Percentiles rank a stretch among this genome's conserved stretches.
phyloP scores from a whole-genome alignment of 2,329 filamentous ascomycete genomes.

The Aspergillus terreus region DNA sequence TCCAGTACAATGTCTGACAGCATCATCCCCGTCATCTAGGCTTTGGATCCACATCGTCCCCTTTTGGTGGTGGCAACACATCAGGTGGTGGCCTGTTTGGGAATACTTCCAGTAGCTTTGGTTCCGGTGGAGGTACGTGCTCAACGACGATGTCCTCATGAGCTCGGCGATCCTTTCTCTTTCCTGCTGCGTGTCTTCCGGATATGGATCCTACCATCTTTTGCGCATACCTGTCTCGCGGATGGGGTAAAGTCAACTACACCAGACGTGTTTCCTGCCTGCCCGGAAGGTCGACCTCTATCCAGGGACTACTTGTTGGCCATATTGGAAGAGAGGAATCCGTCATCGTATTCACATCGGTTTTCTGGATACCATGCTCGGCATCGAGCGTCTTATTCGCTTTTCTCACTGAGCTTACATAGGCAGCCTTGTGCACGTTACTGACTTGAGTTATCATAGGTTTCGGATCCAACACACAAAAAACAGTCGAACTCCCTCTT shows the following conservation, averaged over 20 bases:
- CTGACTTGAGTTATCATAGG: slow-evolving; percentile 23
- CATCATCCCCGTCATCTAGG: slow-evolving; percentile 36
- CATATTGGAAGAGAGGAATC: not conserved
- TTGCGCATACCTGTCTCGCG: not conserved
- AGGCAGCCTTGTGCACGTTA: not conserved
- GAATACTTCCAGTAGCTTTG: slow-evolving; percentile 37
- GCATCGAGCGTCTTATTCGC: not conserved
- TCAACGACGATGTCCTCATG: slow-evolving; percentile 18
- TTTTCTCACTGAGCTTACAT: slow-evolving; percentile 2
- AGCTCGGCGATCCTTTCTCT: slow-evolving; percentile 24
- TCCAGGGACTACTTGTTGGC: not conserved
- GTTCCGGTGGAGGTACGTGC: slow-evolving; percentile 42
- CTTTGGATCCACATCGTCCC: slow-evolving; percentile 37
- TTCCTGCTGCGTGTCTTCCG: slow-evolving; percentile 2
- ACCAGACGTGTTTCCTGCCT: too few relatives aligned
- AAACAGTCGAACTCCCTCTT: slow-evolving; percentile 34
- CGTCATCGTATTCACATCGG: not conserved
- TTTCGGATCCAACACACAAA: slow-evolving; percentile 33
- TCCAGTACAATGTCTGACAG: slow-evolving; percentile 37
- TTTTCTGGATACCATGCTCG: too few relatives aligned
- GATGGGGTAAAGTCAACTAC: too few relatives aligned
- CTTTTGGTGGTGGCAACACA: slow-evolving; percentile 34
- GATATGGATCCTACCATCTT: not conserved
- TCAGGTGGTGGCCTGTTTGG: slow-evolving; percentile 34
- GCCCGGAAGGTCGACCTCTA: too few relatives aligned